Evolutionary conservation across 495 filamentous ascomycete species (phyloP).

Genomic region (Aspergillus cavernicola): DNA sequence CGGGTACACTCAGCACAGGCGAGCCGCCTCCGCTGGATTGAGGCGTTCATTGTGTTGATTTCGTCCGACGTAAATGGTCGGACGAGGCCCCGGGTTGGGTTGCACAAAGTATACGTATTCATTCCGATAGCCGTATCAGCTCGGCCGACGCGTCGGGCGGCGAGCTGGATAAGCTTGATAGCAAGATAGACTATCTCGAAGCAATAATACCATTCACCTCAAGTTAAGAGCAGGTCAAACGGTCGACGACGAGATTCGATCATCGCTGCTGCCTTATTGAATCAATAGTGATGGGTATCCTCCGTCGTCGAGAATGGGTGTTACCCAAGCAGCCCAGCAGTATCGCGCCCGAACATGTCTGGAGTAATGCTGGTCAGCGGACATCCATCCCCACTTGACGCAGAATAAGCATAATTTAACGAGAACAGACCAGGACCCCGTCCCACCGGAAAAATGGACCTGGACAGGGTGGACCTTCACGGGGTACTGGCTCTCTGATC

Average conservation of each 20-base stretch:
- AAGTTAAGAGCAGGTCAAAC: too few relatives aligned
- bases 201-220: too few relatives aligned
- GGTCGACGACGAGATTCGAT: too few relatives aligned
- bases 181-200: background rate
- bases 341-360: slow-evolving; percentile 9
- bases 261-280: too few relatives aligned
- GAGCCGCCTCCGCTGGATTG: slow-evolving; percentile 1
- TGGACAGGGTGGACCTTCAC: slow-evolving; percentile 11
- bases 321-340: slow-evolving; percentile 11
- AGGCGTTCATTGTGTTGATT: background rate
- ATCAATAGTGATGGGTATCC: background rate
- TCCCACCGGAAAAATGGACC: slow-evolving; percentile 9
- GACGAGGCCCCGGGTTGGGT: too few relatives aligned
- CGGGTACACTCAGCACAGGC: slow-evolving; percentile 5
- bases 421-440: slow-evolving; percentile 3
- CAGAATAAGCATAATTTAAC: background rate
- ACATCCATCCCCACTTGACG: background rate
- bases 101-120: too few relatives aligned
- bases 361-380: slow-evolving; percentile 10
- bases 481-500: slow-evolving; percentile 9
- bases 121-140: too few relatives aligned
- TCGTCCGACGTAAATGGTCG: background rate
- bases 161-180: background rate
- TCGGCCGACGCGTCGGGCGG: background rate
- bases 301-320: slow-evolving; percentile 1